A percentile compares a stretch with the other conserved stretches of the same genome.
phyloP scores from a whole-genome alignment of 2,329 filamentous ascomycete genomes.

The Monilinia aucupariae region DNA sequence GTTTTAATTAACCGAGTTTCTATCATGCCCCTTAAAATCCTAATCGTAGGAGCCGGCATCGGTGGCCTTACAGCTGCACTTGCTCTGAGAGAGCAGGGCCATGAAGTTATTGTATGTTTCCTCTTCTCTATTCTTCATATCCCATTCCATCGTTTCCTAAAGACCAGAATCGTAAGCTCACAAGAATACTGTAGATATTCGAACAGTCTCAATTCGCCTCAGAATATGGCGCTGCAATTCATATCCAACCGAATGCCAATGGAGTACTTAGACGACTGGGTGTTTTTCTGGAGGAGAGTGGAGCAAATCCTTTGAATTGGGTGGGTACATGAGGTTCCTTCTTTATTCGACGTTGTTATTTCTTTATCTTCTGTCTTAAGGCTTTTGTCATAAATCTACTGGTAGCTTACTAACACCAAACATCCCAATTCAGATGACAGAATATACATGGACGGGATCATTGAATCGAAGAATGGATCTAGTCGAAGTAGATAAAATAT shows the following conservation, averaged over 20 bases:
- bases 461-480: constrained; percentile 23
- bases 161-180: not conserved
- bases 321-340: not conserved
- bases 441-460: constrained; percentile 20
- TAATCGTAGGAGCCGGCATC: constrained; percentile 53
- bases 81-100: constrained; percentile 53
- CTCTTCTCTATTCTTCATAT: not conserved
- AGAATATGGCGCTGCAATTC: constrained; percentile 57
- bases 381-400: not conserved
- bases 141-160: not conserved
- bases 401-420: not conserved
- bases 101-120: constrained; percentile 9
- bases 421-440: constrained; percentile 30
- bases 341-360: not conserved
- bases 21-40: constrained; percentile 31
- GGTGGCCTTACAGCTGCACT: constrained; percentile 57
- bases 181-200: constrained; percentile 39
- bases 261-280: constrained; percentile 47
- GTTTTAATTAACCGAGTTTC: not conserved
- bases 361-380: not conserved
- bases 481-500: constrained; percentile 38
- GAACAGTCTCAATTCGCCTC: constrained; percentile 52
- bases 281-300: constrained; percentile 38
- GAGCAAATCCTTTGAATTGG: constrained; percentile 28
- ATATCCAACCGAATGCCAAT: constrained; percentile 57